Conservation (phyloP, 441 rosid species). For the Populus hybrid region DNA sequence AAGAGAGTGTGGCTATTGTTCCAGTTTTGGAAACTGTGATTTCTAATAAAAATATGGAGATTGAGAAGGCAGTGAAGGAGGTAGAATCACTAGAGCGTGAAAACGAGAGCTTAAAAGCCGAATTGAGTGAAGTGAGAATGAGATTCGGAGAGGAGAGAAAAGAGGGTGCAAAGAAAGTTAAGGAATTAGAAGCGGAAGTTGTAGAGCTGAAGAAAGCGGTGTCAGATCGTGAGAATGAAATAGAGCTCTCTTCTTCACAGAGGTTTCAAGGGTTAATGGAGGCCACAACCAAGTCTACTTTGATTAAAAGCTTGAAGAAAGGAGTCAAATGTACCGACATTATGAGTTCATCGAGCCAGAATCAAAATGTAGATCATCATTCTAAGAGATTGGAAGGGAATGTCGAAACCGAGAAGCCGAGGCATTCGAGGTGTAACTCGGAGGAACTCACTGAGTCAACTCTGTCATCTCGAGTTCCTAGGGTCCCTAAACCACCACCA, state of each 20-base stretch:
- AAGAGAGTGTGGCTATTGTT: conserved; percentile 70
- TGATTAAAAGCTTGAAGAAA: conserved; percentile 49
- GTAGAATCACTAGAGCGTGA: conserved; percentile 43
- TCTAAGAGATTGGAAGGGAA: conserved; percentile 44
- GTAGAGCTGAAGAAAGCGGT: conserved; percentile 44
- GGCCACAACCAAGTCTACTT: conserved; percentile 47
- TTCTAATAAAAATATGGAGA: conserved; percentile 31
- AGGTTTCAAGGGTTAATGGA: conserved; percentile 68
- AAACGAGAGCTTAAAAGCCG: conserved; percentile 40
- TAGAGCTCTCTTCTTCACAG: conserved; percentile 57
- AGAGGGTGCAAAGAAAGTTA: conserved; percentile 40
- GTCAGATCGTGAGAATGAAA: conserved; percentile 41
- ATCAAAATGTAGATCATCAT: conserved; percentile 27
- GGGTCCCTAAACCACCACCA: conserved; percentile 94
- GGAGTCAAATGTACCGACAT: conserved; percentile 30
- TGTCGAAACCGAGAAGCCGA: conserved; percentile 36
- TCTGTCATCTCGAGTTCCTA: conserved; percentile 65
- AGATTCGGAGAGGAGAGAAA: conserved; percentile 30
- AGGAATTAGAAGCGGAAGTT: conserved; percentile 49
- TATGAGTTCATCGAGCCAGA: conserved; percentile 6
- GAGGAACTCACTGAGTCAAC: conserved; percentile 68
- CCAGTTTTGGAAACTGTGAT: conserved; percentile 63
- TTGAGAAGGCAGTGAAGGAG: conserved; percentile 31
- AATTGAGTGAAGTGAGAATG: conserved; percentile 22
- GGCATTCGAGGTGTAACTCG: conserved; percentile 55